Evolutionary conservation across 495 filamentous ascomycete genomes (phyloP), one percentile per base, ranked within the genome.

Genomic region (Amorphotheca resinae): DNA sequence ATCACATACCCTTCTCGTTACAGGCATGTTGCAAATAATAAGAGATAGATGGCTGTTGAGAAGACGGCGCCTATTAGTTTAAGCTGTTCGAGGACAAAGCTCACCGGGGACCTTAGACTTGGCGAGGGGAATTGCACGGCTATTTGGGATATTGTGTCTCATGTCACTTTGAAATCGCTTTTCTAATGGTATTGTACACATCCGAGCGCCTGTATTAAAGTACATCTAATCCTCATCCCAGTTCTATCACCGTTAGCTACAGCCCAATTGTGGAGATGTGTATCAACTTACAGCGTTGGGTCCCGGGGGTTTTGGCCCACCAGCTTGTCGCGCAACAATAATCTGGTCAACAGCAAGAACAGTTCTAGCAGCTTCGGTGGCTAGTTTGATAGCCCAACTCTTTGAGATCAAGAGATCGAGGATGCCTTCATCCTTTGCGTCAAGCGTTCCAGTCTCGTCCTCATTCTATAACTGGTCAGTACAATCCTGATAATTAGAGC

Each of bases 311-410:
- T 99, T 99, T 22, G 93, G 93, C 26, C 93, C 93, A 56, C 93
- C 93, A 18, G 93, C 93, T 65, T 95, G 89, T 63, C 88, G 79
- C 39, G 93, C 87, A 36, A 99, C 93, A 57, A 99, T 99, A 54
- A 99, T 96, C 67, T 99, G 93, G 65, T 99, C 93, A 12, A 99
- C 93, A 28, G 87, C 89, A 48, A 99, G 70, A 28, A 99, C 83
- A 33, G 93, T 96, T 44, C 93, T 76, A 38, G 84, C 89, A 35
- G 91, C 79, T 62, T 99, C 93, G 12, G 87, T 95, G 33, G 93
- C 93, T 36, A 99, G 67, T 63, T 88, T 87, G 56, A 99, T 94
- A 2, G 93, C 93, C 86, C 85, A 95, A 55, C 77, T 77, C 75
- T 99, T 99, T 28, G 80, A 73, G 31, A 84, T 73, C 62, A 95